Conservation (phyloP, 2,329 filamentous ascomycete genomes). For the Cordyceps fumosorosea region DNA sequence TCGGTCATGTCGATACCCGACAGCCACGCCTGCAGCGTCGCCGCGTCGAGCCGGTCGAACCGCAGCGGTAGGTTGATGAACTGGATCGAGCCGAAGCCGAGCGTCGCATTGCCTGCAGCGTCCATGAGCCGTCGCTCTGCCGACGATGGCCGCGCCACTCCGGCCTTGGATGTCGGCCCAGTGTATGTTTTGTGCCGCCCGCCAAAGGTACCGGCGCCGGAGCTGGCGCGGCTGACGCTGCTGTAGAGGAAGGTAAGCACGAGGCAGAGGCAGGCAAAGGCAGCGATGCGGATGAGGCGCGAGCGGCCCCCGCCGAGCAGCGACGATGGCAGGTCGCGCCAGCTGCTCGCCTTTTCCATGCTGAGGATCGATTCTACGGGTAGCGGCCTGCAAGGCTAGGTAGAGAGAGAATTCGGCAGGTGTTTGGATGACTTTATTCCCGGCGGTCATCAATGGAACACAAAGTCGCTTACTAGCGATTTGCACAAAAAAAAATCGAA, state of each 20-base stretch:
- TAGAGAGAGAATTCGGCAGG: background rate
- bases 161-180: background rate
- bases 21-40: slow-evolving; percentile 22
- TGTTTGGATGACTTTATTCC: background rate
- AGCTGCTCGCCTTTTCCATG: slow-evolving; percentile 1
- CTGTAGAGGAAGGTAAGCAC: background rate
- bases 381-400: background rate
- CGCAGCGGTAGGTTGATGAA: slow-evolving; percentile 20
- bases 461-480: background rate
- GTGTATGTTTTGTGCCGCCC: background rate
- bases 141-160: background rate
- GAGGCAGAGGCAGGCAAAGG: background rate
- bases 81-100: slow-evolving; percentile 18
- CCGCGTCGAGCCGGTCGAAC: slow-evolving; percentile 22
- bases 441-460: background rate
- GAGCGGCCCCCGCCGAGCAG: background rate
- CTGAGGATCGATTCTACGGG: background rate
- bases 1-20: slow-evolving; percentile 20
- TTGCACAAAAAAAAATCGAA: background rate
- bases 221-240: background rate
- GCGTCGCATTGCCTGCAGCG: slow-evolving; percentile 20
- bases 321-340: background rate
- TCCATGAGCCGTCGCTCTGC: slow-evolving; percentile 3
- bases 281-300: background rate
- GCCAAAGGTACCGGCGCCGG: background rate